These are phyloP conservation scores for Talaromyces piceae DNA, from an alignment of 2,329 filamentous ascomycete genomes.

Conservation along the genomic window DNA sequence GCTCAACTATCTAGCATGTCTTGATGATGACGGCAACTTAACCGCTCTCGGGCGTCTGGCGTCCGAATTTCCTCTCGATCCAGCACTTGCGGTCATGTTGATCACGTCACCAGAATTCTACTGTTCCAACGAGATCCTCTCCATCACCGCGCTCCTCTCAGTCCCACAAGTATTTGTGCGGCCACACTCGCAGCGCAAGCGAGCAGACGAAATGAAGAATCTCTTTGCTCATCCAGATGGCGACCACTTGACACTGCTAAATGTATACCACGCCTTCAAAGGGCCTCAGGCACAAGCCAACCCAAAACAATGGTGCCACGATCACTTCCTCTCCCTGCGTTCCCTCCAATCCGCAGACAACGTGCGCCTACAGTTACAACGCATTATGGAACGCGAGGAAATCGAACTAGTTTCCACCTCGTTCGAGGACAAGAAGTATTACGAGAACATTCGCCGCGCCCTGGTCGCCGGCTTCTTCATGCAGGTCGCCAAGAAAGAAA, in stretches of 20 bases:
- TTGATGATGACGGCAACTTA: conserved; percentile 92
- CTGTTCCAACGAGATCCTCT: conserved; percentile 97
- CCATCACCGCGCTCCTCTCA: conserved; percentile 85
- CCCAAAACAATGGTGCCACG: conserved; percentile 87
- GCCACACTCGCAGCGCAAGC: conserved; percentile 75
- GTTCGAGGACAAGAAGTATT: conserved; percentile 95
- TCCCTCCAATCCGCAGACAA: conserved; percentile 90
- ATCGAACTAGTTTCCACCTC: conserved; percentile 80
- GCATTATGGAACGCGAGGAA: conserved; percentile 91
- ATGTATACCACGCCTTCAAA: conserved; percentile 98
- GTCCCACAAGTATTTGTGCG: conserved; percentile 92
- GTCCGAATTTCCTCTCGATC: conserved; percentile 92
- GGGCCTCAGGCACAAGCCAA: conserved; percentile 61
- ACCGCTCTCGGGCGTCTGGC: conserved; percentile 78
- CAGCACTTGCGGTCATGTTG: conserved; percentile 90
- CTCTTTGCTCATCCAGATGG: conserved; percentile 89
- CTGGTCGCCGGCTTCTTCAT: conserved; percentile 97
- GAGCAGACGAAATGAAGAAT: conserved; percentile 94
- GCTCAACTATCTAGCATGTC: conserved; percentile 91
- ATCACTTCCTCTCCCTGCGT: conserved; percentile 87
- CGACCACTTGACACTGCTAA: conserved; percentile 91
- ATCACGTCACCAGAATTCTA: conserved; percentile 97
- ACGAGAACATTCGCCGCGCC: conserved; percentile 90
- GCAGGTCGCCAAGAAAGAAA: conserved; percentile 95
- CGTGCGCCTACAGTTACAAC: conserved; percentile 81